Percentiles rank a stretch among this genome's conserved stretches.
Evolutionary conservation across 2,329 filamentous ascomycete species (phyloP).

Genomic region (Penicillium fuscoglaucum): DNA sequence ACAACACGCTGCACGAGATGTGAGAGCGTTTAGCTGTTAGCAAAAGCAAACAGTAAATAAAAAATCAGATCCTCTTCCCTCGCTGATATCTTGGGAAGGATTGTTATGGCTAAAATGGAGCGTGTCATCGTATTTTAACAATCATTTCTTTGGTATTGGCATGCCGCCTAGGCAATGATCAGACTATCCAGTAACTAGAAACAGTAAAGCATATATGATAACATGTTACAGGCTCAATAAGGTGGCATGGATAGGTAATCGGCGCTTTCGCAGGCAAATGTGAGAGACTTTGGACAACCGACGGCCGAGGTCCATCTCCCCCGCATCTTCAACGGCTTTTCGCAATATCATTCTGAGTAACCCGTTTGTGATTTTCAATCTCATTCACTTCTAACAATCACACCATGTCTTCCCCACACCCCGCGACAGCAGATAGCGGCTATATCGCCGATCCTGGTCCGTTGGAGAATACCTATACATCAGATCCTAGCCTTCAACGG

Average conservation of each 20-base stretch:
- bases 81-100: neutral
- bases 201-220: neutral
- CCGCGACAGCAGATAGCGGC: constrained; percentile 46
- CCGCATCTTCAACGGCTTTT: neutral
- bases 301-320: constrained; percentile 19
- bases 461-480: constrained; percentile 58
- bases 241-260: neutral
- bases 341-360: neutral
- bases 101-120: neutral
- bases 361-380: neutral
- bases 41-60: neutral
- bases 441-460: constrained; percentile 58
- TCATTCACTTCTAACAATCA: neutral
- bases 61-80: neutral
- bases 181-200: neutral
- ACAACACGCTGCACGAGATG: constrained; percentile 53
- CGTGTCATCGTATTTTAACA: neutral
- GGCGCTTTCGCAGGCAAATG: constrained; percentile 6
- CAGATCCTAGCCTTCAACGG: constrained; percentile 56
- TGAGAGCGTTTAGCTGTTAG: constrained; percentile 11
- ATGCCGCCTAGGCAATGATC: neutral
- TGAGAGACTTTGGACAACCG: constrained; percentile 7
- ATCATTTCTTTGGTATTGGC: neutral
- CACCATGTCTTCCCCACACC: constrained; percentile 15
- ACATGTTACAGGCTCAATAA: neutral